Conservation (phyloP, 2,329 filamentous ascomycete species). For the Clonostachys byssicola region DNA sequence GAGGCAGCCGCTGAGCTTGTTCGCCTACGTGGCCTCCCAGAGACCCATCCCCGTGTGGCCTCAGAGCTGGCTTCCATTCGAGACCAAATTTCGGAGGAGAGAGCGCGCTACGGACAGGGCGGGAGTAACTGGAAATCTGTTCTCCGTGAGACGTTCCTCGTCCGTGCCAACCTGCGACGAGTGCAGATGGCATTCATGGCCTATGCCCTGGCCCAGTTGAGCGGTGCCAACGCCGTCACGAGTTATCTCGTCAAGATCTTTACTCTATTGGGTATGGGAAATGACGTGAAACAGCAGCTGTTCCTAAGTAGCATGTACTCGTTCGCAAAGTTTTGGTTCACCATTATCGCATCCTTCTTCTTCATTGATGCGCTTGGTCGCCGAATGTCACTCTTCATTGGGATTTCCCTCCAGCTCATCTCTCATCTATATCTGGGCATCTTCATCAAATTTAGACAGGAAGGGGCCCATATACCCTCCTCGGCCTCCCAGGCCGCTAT, state of each 20-base stretch:
- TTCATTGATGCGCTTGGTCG: conserved; percentile 37
- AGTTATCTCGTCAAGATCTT: conserved; percentile 37
- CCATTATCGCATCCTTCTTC: conserved; percentile 33
- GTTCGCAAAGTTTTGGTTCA: conserved; percentile 34
- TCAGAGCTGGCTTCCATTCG: conserved; percentile 20
- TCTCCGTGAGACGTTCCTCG: conserved; percentile 26
- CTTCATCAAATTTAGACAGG: conserved; percentile 27
- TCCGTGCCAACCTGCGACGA: conserved; percentile 29
- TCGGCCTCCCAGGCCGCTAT: conserved; percentile 31
- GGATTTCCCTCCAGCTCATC: conserved; percentile 27
- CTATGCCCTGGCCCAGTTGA: conserved; percentile 34
- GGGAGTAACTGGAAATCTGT: conserved; percentile 1
- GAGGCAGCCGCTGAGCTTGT: conserved; percentile 12
- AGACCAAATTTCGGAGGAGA: conserved; percentile 2
- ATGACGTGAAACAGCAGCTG: conserved; percentile 21
- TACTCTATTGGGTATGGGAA: conserved; percentile 22
- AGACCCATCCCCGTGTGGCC: conserved; percentile 6
- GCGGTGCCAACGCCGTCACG: conserved; percentile 36
- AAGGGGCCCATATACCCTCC: conserved; percentile 10
- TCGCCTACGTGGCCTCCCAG: conserved; percentile 15
- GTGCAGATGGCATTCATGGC: conserved; percentile 29
- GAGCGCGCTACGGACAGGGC: background rate
- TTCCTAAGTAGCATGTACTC: conserved; percentile 36
- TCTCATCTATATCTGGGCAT: conserved; percentile 33
- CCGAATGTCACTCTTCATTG: conserved; percentile 26